Evolutionary conservation across 2,329 filamentous ascomycete species (phyloP).

Genomic region (Pyrenophora graminea): DNA sequence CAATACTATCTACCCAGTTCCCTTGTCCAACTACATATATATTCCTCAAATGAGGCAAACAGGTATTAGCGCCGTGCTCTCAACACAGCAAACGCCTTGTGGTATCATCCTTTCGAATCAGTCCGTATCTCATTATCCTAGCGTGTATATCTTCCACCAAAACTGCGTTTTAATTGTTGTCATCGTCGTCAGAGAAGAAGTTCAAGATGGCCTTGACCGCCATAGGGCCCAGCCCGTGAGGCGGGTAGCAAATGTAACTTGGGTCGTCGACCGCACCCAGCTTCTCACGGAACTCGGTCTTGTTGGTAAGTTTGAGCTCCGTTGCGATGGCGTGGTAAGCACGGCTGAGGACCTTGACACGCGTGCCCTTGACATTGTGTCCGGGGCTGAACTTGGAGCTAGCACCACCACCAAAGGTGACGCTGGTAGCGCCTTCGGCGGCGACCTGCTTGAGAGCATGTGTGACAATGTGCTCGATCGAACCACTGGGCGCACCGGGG

Average conservation of each 20-base stretch:
- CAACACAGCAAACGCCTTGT: conserved; percentile 17
- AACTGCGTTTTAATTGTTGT: conserved; percentile 30
- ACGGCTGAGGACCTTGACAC: conserved; percentile 78
- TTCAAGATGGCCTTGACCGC: conserved; percentile 85
- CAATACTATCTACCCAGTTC: conserved; percentile 12
- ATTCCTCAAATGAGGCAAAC: conserved; percentile 5
- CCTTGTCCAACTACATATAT: conserved; percentile 5
- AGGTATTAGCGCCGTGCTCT: conserved; percentile 4
- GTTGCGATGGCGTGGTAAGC: conserved; percentile 82
- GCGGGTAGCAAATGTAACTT: conserved; percentile 88
- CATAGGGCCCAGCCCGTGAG: conserved; percentile 78
- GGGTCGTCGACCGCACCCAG: conserved; percentile 82
- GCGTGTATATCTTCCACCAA: conserved; percentile 6
- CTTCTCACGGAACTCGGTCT: conserved; percentile 89
- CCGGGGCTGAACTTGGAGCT: conserved; percentile 74
- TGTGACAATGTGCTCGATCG: conserved; percentile 82
- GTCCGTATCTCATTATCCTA: conserved; percentile 13
- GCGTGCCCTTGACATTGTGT: conserved; percentile 77
- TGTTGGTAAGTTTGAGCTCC: conserved; percentile 79
- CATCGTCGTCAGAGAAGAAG: conserved; percentile 77
- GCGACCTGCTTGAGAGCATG: conserved; percentile 68
- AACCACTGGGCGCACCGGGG: conserved; percentile 80
- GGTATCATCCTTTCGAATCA: conserved; percentile 26
- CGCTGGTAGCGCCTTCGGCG: conserved; percentile 63
- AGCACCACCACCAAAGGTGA: conserved; percentile 88